Conservation (phyloP, 805 yeast species). For the Clavispora asparagi region DNA sequence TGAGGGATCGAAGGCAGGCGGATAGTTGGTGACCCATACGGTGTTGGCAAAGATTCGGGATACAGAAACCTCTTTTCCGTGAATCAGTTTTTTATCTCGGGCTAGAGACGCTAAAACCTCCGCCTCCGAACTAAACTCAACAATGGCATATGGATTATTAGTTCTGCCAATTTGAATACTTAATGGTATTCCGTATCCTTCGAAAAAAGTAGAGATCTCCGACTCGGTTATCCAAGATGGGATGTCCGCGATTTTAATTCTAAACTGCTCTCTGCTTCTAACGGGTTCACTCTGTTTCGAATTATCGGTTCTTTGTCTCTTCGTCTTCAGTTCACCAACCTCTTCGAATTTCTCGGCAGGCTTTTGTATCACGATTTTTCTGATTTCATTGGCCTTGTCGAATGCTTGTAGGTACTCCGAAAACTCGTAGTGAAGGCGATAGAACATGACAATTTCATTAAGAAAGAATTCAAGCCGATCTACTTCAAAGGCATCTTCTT, state of each 20-base stretch:
- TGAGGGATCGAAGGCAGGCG: conserved; percentile 44
- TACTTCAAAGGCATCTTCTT: not conserved
- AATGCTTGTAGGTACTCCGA: not conserved
- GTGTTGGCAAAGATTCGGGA: conserved; percentile 44
- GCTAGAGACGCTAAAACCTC: conserved; percentile 58
- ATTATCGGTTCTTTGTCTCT: conserved; percentile 1
- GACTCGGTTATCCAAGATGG: conserved; percentile 35
- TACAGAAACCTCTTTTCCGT: conserved; percentile 42
- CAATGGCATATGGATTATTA: conserved; percentile 33
- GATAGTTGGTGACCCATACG: conserved; percentile 71
- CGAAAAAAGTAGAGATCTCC: conserved; percentile 41
- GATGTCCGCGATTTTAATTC: conserved; percentile 50
- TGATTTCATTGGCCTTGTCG: not conserved
- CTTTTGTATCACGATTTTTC: not conserved
- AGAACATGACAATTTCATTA: not conserved
- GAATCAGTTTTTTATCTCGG: conserved; percentile 46
- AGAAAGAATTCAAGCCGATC: not conserved
- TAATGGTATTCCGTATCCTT: conserved; percentile 55
- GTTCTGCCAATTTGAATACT: conserved; percentile 23
- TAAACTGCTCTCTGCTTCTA: conserved; percentile 56
- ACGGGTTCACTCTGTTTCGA: conserved; percentile 1
- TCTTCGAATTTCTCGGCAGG: not conserved
- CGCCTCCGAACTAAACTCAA: conserved; percentile 50
- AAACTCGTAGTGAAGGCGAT: conserved; percentile 9
- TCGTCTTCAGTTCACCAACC: conserved; percentile 1